Percentiles rank a stretch among this genome's conserved stretches.
phyloP scores from a whole-genome alignment of 331 rosid genomes.

The Rosa hybrid region DNA sequence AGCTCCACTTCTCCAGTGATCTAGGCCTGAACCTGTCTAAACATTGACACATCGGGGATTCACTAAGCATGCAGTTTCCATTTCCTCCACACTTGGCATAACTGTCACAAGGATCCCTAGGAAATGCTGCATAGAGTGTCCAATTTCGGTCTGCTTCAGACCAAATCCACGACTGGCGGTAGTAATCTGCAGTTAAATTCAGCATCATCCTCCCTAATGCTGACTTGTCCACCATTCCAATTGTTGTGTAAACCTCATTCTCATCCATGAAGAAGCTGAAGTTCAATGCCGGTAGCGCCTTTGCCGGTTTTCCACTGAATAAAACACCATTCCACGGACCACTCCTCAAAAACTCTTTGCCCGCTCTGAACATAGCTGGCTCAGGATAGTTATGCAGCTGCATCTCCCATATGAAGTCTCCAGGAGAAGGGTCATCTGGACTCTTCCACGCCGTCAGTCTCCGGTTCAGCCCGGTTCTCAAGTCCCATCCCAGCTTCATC shows the following conservation, averaged over 20 bases:
- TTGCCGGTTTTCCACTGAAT: conserved; percentile 42
- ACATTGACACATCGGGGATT: conserved; percentile 46
- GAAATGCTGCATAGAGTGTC: conserved; percentile 45
- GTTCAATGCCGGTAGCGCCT: conserved; percentile 16
- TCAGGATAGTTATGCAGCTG: conserved; percentile 44
- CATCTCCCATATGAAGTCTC: conserved; percentile 38
- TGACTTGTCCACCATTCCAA: conserved; percentile 5
- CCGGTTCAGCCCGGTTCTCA: conserved; percentile 28
- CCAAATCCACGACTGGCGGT: conserved; percentile 33
- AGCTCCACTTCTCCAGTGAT: conserved; percentile 34
- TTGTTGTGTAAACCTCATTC: conserved; percentile 20
- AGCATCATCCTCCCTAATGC: conserved; percentile 18
- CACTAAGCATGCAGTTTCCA: conserved; percentile 37
- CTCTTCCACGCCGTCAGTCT: conserved; percentile 47
- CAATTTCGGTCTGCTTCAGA: conserved; percentile 32
- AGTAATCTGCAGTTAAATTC: conserved; percentile 13
- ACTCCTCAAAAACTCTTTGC: conserved; percentile 27
- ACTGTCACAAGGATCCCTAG: conserved; percentile 46
- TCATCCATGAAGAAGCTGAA: conserved; percentile 15
- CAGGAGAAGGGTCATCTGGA: conserved; percentile 59
- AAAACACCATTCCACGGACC: conserved; percentile 78
- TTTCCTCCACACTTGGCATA: conserved; percentile 41
- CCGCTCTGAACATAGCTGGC: conserved; percentile 39
- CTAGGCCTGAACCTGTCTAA: conserved; percentile 41
- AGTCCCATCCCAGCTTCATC: conserved; percentile 71